Conservation (phyloP, 2,329 filamentous ascomycete genomes). For the Xylaria sp. region DNA sequence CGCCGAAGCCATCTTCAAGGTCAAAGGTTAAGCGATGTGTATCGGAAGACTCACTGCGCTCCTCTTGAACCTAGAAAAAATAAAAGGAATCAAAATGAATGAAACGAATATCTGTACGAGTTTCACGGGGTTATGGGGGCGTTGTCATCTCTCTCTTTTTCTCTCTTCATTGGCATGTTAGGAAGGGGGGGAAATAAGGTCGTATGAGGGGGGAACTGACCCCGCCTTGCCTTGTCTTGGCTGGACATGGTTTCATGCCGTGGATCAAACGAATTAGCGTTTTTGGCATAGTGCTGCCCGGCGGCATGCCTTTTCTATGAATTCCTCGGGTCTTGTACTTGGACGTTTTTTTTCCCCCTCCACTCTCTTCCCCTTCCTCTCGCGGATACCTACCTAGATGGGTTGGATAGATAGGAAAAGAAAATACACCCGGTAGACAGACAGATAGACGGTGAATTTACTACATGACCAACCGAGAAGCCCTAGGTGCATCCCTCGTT, state of each 20-base stretch:
- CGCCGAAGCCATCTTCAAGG: conserved; percentile 85
- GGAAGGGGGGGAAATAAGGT: conserved; percentile 13
- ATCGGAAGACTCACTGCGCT: background rate
- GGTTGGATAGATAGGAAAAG: background rate
- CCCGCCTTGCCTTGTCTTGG: background rate
- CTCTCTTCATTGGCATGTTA: conserved; percentile 1
- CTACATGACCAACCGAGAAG: conserved; percentile 6
- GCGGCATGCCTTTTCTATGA: background rate
- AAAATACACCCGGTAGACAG: conserved; percentile 25
- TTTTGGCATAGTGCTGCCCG: background rate
- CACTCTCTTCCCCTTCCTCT: background rate
- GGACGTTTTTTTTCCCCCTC: conserved; percentile 4
- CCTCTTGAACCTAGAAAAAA: background rate
- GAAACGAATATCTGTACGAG: conserved; percentile 25
- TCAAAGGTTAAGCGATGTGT: conserved; percentile 69
- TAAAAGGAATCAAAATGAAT: background rate
- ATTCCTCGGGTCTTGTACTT: conserved; percentile 13
- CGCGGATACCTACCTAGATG: background rate
- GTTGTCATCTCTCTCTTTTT: conserved; percentile 21
- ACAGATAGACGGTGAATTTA: conserved; percentile 28
- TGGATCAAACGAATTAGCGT: conserved; percentile 12
- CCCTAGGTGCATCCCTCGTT: too few relatives aligned
- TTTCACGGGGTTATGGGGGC: conserved; percentile 22
- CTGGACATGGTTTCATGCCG: background rate
- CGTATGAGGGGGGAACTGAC: background rate